Conservation (phyloP, 1,139 yeast species). For the Chernovozyma aurita region DNA sequence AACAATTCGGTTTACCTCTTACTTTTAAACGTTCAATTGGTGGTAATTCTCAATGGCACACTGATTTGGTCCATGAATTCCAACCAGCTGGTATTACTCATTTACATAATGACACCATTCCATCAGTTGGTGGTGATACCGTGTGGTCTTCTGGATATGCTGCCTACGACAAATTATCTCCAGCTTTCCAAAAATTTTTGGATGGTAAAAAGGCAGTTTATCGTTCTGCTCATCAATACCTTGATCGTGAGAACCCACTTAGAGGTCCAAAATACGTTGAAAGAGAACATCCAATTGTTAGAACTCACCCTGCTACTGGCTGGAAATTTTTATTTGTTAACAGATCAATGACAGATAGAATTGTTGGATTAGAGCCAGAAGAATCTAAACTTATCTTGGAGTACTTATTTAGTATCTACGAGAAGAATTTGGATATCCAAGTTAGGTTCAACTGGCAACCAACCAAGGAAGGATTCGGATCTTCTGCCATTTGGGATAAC, state of each 20-base stretch:
- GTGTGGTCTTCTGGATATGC: constrained; percentile 35
- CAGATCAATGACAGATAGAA: constrained; percentile 32
- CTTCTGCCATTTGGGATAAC: constrained; percentile 59
- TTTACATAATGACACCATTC: constrained; percentile 32
- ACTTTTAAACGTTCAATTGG: constrained; percentile 25
- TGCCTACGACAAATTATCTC: constrained; percentile 36
- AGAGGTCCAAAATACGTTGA: constrained; percentile 31
- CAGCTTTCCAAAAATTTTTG: constrained; percentile 31
- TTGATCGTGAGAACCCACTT: constrained; percentile 30
- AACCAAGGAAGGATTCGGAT: constrained; percentile 44
- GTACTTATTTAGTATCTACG: constrained; percentile 28
- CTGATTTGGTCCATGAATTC: constrained; percentile 33
- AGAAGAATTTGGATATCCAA: constrained; percentile 39
- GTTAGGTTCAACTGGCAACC: constrained; percentile 54
- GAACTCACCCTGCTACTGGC: constrained; percentile 43
- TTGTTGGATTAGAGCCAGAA: constrained; percentile 32
- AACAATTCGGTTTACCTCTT: constrained; percentile 17
- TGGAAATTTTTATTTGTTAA: constrained; percentile 38
- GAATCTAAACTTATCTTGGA: constrained; percentile 31
- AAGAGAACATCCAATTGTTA: constrained; percentile 36
- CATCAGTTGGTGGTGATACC: constrained; percentile 34
- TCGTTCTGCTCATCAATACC: constrained; percentile 31
- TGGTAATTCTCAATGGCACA: constrained; percentile 36
- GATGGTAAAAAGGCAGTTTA: constrained; percentile 37
- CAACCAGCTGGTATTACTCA: constrained; percentile 39